Evolutionary conservation across 768 basidiomycete genomes (phyloP).

Genomic region (Tubosaeta sp.): DNA sequence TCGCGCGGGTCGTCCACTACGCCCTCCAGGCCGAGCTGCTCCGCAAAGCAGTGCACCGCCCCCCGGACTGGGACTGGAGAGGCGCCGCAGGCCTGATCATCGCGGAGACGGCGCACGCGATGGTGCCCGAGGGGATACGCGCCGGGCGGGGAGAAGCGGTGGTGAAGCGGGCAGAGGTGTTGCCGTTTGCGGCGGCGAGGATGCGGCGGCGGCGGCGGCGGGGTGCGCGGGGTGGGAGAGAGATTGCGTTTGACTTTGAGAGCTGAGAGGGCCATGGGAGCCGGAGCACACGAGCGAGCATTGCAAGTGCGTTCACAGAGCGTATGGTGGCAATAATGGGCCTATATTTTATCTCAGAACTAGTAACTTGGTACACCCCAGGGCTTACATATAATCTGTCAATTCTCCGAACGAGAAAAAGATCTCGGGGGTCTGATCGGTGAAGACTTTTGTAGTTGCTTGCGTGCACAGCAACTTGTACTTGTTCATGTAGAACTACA

Average conservation of each 20-base stretch:
- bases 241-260: conserved; percentile 13
- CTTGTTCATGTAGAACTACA: too few species aligned
- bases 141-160: not conserved
- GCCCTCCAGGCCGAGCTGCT: conserved; percentile 18
- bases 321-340: too few species aligned
- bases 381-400: too few species aligned
- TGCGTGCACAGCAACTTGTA: too few species aligned
- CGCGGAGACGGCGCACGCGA: conserved; percentile 12
- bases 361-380: too few species aligned
- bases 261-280: not conserved
- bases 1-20: conserved; percentile 20
- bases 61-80: conserved; percentile 24
- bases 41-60: conserved; percentile 16
- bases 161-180: not conserved
- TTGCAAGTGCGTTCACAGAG: too few species aligned
- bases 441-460: too few species aligned
- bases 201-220: conserved; percentile 19
- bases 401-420: too few species aligned
- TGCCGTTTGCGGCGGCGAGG: conserved; percentile 24
- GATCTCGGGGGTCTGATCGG: too few species aligned
- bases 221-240: conserved; percentile 17
- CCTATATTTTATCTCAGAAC: too few species aligned
- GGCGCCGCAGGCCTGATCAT: conserved; percentile 12
- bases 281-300: too few species aligned
- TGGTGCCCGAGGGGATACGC: conserved; percentile 12